These are phyloP conservation scores for Emmonsiellopsis sp. DNA, from an alignment of 2,329 filamentous ascomycete genomes.

Conservation along the genomic window DNA sequence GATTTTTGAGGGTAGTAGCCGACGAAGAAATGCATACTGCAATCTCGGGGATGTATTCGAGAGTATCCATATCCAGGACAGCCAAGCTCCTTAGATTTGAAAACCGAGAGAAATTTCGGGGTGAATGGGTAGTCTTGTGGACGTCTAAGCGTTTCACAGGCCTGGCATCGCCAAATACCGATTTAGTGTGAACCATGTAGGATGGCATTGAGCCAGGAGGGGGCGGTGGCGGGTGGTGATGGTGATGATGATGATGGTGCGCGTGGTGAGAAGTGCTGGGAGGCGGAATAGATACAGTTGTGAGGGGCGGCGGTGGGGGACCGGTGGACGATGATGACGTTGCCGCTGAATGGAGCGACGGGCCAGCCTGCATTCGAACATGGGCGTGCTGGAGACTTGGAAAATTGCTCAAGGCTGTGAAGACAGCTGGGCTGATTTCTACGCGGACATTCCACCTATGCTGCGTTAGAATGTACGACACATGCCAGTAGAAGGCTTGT, in stretches of 20 bases:
- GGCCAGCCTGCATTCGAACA: constrained; percentile 49
- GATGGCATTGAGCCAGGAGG: not conserved
- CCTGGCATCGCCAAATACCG: not conserved
- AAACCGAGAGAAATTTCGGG: constrained; percentile 50
- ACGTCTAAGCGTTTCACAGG: not conserved
- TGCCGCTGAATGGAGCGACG: constrained; percentile 43
- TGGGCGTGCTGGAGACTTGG: constrained; percentile 44
- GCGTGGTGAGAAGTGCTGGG: constrained; percentile 10
- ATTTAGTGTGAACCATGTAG: constrained; percentile 1
- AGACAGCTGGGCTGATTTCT: constrained; percentile 51
- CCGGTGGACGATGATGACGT: constrained; percentile 19
- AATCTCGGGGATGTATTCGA: constrained; percentile 49
- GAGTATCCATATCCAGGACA: constrained; percentile 51
- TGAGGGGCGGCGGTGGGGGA: constrained; percentile 13
- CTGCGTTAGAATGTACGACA: not conserved
- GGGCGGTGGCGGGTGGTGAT: constrained; percentile 7
- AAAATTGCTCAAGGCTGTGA: constrained; percentile 47
- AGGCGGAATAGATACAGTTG: constrained; percentile 4
- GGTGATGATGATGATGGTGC: constrained; percentile 15
- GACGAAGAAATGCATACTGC: constrained; percentile 47
- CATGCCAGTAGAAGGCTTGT: not conserved
- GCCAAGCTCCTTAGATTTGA: constrained; percentile 44
- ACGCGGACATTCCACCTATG: constrained; percentile 55
- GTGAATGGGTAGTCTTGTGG: constrained; percentile 22
- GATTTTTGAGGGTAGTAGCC: constrained; percentile 43